These are phyloP conservation scores for Berberis vulgaris DNA, from an alignment of 164 flowering plant genomes.

Conservation along the genomic window DNA sequence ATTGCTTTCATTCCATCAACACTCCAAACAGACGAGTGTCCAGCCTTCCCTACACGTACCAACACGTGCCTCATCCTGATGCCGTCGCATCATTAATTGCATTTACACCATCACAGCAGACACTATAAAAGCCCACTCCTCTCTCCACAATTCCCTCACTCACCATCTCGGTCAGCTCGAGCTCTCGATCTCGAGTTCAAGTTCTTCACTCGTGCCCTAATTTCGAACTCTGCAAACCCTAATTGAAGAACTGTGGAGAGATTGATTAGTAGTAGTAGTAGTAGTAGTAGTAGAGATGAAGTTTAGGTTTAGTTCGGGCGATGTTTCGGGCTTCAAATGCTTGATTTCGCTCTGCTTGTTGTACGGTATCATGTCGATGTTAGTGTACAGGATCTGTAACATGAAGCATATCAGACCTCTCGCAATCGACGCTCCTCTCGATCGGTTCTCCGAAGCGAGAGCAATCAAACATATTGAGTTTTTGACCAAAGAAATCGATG, in stretches of 20 bases:
- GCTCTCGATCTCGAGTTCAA: too few species aligned
- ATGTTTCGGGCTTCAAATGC: conserved; percentile 48
- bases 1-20: too few species aligned
- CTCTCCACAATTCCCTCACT: too few species aligned
- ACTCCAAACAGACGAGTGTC: neutral
- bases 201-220: too few species aligned
- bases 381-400: conserved; percentile 51
- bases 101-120: too few species aligned
- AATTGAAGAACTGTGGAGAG: neutral
- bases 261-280: neutral
- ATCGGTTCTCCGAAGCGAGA: conserved; percentile 84
- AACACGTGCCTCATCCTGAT: too few species aligned
- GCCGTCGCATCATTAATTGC: too few species aligned
- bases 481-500: conserved; percentile 59
- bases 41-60: too few species aligned
- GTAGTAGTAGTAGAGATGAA: conserved; percentile 23
- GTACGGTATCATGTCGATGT: conserved; percentile 50
- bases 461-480: conserved; percentile 67
- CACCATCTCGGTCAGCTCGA: too few species aligned
- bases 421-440: conserved; percentile 58
- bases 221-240: too few species aligned
- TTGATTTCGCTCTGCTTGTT: conserved; percentile 34
- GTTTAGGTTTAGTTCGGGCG: conserved; percentile 35
- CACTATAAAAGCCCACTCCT: too few species aligned
- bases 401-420: conserved; percentile 67